These are phyloP conservation scores for Jatropha multifida DNA, from an alignment of 441 rosid genomes.

Conservation along the genomic window DNA sequence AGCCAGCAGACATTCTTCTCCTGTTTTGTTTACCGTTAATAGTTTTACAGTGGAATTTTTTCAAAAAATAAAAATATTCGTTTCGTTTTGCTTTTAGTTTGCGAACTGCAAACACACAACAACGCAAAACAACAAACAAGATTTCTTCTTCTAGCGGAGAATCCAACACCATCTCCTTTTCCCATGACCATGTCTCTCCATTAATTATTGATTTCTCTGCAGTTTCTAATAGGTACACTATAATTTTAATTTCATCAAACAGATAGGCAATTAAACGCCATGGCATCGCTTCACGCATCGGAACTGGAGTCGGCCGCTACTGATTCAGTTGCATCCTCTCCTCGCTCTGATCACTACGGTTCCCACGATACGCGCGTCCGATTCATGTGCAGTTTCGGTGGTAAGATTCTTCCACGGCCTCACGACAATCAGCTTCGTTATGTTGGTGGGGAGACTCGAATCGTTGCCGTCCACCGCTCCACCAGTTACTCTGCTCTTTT, in stretches of 20 bases:
- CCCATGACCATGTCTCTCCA: neutral
- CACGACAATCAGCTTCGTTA: slow-evolving; percentile 90
- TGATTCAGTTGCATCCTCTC: slow-evolving; percentile 71
- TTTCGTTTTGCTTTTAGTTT: neutral
- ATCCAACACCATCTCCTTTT: slow-evolving; percentile 11
- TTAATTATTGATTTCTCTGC: neutral
- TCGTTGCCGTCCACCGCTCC: slow-evolving; percentile 69
- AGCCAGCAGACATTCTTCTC: slow-evolving; percentile 24
- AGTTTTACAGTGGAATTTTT: neutral
- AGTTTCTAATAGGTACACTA: neutral
- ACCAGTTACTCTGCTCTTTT: slow-evolving; percentile 58
- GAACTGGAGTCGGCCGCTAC: slow-evolving; percentile 58
- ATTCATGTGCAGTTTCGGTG: slow-evolving; percentile 95
- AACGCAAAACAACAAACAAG: neutral
- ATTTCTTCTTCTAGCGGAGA: slow-evolving; percentile 16
- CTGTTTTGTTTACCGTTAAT: neutral
- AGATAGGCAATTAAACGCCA: neutral
- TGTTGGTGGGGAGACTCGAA: slow-evolving; percentile 92
- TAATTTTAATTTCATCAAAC: neutral
- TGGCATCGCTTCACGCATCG: slow-evolving; percentile 60
- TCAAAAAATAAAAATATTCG: neutral
- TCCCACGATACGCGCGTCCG: slow-evolving; percentile 56
- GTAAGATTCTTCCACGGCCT: slow-evolving; percentile 93
- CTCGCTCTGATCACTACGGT: slow-evolving; percentile 61
- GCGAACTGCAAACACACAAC: neutral